A percentile compares a stretch with the other conserved stretches of the same genome.
Conservation (phyloP, 2,329 filamentous ascomycete genomes). For the Penicillium psychrosexuale region DNA sequence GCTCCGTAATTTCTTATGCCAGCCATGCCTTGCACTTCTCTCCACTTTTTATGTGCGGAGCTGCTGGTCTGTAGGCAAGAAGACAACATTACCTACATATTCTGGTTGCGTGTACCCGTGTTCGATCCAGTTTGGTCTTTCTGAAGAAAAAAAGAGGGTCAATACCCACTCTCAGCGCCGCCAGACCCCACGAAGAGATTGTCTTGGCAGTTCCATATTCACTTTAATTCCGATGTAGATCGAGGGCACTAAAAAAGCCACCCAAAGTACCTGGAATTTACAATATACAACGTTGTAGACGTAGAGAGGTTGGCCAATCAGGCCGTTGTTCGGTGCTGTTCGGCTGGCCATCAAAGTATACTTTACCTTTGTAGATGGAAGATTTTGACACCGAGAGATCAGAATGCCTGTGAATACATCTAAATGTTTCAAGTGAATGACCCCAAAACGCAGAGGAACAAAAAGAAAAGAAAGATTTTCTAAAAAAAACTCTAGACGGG, state of each 20-base stretch:
- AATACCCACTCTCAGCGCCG: not conserved
- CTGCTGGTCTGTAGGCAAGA: not conserved
- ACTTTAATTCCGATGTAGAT: not conserved
- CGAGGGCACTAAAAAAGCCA: not conserved
- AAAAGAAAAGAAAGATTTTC: not conserved
- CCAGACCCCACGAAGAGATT: not conserved
- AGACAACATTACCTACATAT: not conserved
- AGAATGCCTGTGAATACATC: not conserved
- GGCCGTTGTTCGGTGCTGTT: constrained; percentile 1
- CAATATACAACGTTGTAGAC: not conserved
- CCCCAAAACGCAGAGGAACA: not conserved
- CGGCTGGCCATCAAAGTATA: not conserved
- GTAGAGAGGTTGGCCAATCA: not conserved
- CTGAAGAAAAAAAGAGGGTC: not conserved
- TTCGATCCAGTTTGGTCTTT: not conserved
- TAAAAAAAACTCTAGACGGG: not conserved
- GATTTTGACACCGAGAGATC: not conserved
- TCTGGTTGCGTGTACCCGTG: not conserved
- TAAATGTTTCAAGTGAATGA: not conserved
- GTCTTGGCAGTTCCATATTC: not conserved
- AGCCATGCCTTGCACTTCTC: not conserved
- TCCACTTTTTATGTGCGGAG: not conserved
- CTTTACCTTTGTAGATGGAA: not conserved
- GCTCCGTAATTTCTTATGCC: not conserved
- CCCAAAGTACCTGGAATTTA: not conserved